A percentile compares a stretch with the other conserved stretches of the same genome.
Conservation (phyloP, 2,329 filamentous ascomycete species). For the Ophiocordyceps australis region DNA sequence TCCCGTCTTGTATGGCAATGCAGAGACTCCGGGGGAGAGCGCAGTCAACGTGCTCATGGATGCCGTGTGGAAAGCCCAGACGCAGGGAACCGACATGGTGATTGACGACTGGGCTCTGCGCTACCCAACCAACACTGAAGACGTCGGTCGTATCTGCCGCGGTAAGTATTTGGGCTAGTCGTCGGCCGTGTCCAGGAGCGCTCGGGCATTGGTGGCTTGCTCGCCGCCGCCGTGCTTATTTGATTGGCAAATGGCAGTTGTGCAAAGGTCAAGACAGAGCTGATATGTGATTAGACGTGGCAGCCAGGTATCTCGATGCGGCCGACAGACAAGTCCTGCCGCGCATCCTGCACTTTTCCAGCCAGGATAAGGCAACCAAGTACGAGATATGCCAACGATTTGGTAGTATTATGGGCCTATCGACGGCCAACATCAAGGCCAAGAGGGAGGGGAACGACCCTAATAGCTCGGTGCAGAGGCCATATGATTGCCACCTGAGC, state of each 20-base stretch:
- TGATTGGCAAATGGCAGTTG: too few relatives aligned
- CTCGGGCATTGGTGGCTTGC: neutral
- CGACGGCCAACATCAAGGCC: conserved; percentile 47
- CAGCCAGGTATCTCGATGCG: conserved; percentile 44
- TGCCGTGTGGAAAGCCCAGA: conserved; percentile 54
- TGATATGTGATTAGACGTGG: conserved; percentile 40
- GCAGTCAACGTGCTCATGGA: conserved; percentile 73
- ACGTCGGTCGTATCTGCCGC: conserved; percentile 61
- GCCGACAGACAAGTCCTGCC: conserved; percentile 38
- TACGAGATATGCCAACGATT: conserved; percentile 72
- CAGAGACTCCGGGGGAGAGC: conserved; percentile 53
- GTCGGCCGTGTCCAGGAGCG: neutral
- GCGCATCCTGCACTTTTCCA: conserved; percentile 63
- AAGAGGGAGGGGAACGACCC: conserved; percentile 57
- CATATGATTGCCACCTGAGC: conserved; percentile 78
- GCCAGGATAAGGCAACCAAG: conserved; percentile 75
- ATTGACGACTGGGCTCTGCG: conserved; percentile 79
- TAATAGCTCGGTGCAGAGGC: conserved; percentile 53
- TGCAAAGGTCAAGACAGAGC: neutral
- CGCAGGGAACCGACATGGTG: conserved; percentile 39
- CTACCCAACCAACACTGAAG: conserved; percentile 79
- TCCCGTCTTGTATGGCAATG: conserved; percentile 70
- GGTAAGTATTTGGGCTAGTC: conserved; percentile 22
- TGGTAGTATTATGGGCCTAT: conserved; percentile 61
- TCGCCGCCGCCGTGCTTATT: neutral